Conservation (phyloP, 257 asterid genomes). For the Penstemon davidsonii region DNA sequence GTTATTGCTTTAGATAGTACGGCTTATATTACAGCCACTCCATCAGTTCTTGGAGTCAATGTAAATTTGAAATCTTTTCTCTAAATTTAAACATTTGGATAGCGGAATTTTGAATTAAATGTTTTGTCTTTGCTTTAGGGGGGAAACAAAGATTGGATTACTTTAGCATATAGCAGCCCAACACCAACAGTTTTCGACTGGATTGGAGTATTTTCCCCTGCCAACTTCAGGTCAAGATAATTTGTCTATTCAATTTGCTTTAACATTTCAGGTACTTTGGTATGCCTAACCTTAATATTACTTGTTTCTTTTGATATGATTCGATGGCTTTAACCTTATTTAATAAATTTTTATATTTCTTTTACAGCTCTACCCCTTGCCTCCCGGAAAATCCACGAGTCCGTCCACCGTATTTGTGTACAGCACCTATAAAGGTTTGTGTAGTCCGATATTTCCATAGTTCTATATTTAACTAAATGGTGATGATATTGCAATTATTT, state of each 20-base stretch:
- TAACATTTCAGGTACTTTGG: conserved; percentile 5
- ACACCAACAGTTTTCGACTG: conserved; percentile 74
- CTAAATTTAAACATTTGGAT: conserved; percentile 12
- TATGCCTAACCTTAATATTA: background rate
- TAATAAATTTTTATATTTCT: conserved; percentile 1
- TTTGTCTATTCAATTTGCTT: background rate
- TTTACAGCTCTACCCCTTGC: conserved; percentile 73
- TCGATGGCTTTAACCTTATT: conserved; percentile 2
- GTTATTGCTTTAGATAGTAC: conserved; percentile 51
- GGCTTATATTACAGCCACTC: conserved; percentile 68
- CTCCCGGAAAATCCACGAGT: conserved; percentile 61
- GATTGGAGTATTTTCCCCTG: conserved; percentile 97
- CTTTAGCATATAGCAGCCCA: conserved; percentile 50
- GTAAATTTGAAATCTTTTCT: conserved; percentile 29
- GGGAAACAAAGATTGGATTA: conserved; percentile 65
- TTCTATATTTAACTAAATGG: background rate
- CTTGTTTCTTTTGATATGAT: background rate
- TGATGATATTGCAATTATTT: background rate
- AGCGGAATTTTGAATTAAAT: background rate
- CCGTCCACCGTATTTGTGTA: conserved; percentile 69
- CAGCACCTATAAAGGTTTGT: conserved; percentile 89
- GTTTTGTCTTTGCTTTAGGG: conserved; percentile 36
- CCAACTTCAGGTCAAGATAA: conserved; percentile 68
- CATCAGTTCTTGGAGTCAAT: conserved; percentile 70
- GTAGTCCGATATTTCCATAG: conserved; percentile 14